Evolutionary conservation across 306 rosid genomes (phyloP).

Genomic region (Trifolium subterraneum): DNA sequence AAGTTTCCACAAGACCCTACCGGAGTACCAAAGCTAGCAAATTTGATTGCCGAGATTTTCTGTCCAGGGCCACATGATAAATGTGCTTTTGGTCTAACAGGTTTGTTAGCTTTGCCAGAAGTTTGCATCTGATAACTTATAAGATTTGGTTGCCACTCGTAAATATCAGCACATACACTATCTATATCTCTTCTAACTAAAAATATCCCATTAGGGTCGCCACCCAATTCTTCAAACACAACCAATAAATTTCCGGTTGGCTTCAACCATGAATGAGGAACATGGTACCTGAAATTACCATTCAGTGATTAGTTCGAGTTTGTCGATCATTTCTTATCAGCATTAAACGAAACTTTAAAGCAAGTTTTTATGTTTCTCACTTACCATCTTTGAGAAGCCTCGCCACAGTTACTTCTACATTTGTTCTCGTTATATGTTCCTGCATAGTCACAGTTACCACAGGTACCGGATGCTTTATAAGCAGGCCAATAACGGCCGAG

Average conservation of each 20-base stretch:
- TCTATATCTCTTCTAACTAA: slow-evolving; percentile 87
- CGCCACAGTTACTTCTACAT: slow-evolving; percentile 81
- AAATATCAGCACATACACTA: slow-evolving; percentile 83
- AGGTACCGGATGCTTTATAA: slow-evolving; percentile 83
- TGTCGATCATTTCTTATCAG: slow-evolving; percentile 2
- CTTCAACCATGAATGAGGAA: slow-evolving; percentile 93
- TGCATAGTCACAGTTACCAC: slow-evolving; percentile 70
- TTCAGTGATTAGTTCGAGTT: slow-evolving; percentile 43
- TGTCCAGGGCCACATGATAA: slow-evolving; percentile 83
- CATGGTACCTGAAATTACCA: slow-evolving; percentile 82
- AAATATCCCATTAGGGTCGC: slow-evolving; percentile 83
- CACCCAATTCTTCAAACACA: slow-evolving; percentile 91
- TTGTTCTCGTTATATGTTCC: slow-evolving; percentile 86
- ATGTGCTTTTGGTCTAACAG: slow-evolving; percentile 88
- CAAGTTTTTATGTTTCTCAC: slow-evolving; percentile 48
- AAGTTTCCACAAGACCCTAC: slow-evolving; percentile 86
- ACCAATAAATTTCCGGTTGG: slow-evolving; percentile 91
- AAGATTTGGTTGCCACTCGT: slow-evolving; percentile 96
- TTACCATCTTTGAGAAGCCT: slow-evolving; percentile 98
- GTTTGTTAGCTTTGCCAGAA: slow-evolving; percentile 71
- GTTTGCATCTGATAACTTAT: slow-evolving; percentile 74
- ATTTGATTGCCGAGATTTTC: slow-evolving; percentile 85
- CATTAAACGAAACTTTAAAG: slow-evolving; percentile 12
- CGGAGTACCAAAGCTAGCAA: slow-evolving; percentile 95
- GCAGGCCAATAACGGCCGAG: slow-evolving; percentile 98